Evolutionary conservation across 176 grass and related monocot genomes (phyloP).

Genomic region (Aegilops sharonensis): DNA sequence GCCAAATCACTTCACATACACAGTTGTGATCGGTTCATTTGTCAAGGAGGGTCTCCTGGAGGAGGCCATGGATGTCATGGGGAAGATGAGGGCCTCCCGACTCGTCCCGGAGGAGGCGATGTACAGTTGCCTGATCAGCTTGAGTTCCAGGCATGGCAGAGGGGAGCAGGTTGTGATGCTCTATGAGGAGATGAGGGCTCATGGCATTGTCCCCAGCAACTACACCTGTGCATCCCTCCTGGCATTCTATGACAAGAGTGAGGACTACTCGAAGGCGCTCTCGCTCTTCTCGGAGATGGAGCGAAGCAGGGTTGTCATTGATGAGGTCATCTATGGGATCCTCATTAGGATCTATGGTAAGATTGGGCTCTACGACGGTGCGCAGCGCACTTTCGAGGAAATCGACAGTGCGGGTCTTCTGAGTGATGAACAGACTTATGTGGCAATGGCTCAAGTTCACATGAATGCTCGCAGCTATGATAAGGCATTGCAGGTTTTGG

Average conservation of each 20-base stretch:
- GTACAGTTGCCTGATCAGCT: constrained; percentile 65
- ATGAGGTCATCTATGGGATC: constrained; percentile 95
- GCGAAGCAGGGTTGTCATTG: constrained; percentile 49
- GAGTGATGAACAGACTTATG: constrained; percentile 81
- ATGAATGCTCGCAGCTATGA: constrained; percentile 51
- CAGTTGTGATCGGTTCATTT: constrained; percentile 61
- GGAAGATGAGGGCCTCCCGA: constrained; percentile 53
- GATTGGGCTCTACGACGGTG: constrained; percentile 73
- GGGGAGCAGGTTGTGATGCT: constrained; percentile 60
- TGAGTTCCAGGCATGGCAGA: constrained; percentile 57
- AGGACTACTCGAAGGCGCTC: constrained; percentile 84
- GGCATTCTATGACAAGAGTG: constrained; percentile 65
- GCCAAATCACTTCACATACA: constrained; percentile 73
- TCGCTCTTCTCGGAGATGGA: constrained; percentile 78
- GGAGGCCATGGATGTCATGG: constrained; percentile 57
- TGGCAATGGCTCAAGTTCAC: constrained; percentile 89
- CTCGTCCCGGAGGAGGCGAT: constrained; percentile 62
- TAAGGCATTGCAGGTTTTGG: constrained; percentile 60
- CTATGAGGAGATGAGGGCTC: constrained; percentile 67
- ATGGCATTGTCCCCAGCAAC: constrained; percentile 67
- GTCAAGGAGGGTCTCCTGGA: constrained; percentile 57
- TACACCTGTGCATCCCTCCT: constrained; percentile 89
- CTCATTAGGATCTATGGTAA: constrained; percentile 87
- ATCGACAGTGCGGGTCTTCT: constrained; percentile 57
- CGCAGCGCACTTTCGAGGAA: constrained; percentile 60